These are phyloP conservation scores for Fusarium equiseti DNA, from an alignment of 2,329 filamentous ascomycete genomes.

Conservation along the genomic window DNA sequence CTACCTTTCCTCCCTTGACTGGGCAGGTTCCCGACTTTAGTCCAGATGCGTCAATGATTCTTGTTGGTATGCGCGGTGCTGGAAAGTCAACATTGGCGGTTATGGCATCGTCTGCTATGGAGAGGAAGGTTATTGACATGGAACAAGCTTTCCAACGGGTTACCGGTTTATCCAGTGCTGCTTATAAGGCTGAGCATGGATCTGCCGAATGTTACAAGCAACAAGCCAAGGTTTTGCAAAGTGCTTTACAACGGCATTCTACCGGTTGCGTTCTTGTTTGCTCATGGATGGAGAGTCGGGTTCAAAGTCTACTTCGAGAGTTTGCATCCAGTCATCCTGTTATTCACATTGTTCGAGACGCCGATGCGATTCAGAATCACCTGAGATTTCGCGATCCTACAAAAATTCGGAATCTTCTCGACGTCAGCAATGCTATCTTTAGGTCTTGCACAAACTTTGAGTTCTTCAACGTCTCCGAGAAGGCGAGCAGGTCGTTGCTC, in stretches of 20 bases:
- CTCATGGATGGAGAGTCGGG: conserved; percentile 75
- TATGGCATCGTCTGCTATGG: conserved; percentile 78
- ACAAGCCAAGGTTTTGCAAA: conserved; percentile 72
- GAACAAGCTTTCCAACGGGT: conserved; percentile 75
- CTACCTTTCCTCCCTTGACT: conserved; percentile 43
- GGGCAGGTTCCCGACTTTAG: conserved; percentile 59
- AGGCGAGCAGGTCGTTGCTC: conserved; percentile 47
- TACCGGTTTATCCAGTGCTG: conserved; percentile 70
- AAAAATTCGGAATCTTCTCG: conserved; percentile 69
- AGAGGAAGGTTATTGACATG: conserved; percentile 75
- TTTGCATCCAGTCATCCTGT: conserved; percentile 76
- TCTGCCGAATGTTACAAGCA: conserved; percentile 71
- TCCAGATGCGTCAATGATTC: conserved; percentile 75
- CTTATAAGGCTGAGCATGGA: conserved; percentile 73
- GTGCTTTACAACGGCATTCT: conserved; percentile 68
- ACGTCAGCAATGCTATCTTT: conserved; percentile 69
- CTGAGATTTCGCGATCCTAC: conserved; percentile 67
- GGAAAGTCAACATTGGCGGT: conserved; percentile 82
- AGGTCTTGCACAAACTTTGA: conserved; percentile 78
- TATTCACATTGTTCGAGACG: conserved; percentile 76
- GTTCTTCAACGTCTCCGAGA: conserved; percentile 80
- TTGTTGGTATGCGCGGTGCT: conserved; percentile 78
- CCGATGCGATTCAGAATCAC: conserved; percentile 72
- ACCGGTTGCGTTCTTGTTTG: conserved; percentile 77
- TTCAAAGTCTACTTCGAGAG: conserved; percentile 70